Base-by-base conservation (phyloP, 2,329 filamentous ascomycete species). In the Ramichloridium luteum region DNA sequence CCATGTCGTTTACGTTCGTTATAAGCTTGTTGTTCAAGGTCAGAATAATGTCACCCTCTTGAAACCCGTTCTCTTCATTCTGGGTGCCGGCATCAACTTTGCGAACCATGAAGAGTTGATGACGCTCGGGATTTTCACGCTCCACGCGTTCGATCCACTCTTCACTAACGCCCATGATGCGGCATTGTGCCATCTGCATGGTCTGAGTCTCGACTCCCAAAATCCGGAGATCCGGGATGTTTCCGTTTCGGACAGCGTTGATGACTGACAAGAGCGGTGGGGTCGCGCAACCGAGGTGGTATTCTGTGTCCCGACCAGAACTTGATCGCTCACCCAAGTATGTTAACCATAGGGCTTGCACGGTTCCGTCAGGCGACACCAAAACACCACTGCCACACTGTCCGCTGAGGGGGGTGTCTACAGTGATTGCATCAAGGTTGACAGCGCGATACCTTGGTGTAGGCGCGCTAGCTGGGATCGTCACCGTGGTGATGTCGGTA, bases 51-150 rank as follows among this genome's bases (percentile, higher is more conserved):
- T 98, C 90, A 30, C 86, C 85, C 61, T 98, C 92, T 16, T 82
- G 67, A 11, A 98, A 68, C 11, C 77, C 72, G n/a, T 59, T 58
- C n/a, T 23, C 20, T n/a, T 23, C 8, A n/a, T 23, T 23, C n/a
- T 23, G 20, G 20, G 20, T 23, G n/a, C 20, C 20, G 13, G 13
- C 12, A 46, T 79, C 66, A 38, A 93, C 78, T 62, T 98, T 98
- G 48, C 84, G 80, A 16, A 98, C 84, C 81, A 98, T 94, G 65
- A 98, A 98, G 22, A 98, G 72, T 60, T 98, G 90, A 53, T 98
- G 90, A 36, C 85, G 81, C 30, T 90, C 78, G 23, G 83, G 80
- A 56, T 98, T 94, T 40, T 84, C 83, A 43, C 77, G 67, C 32
- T 90, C 78, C 2, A 94, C 88, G 57, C 84, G 80, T 46, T 82